A percentile compares a stretch with the other conserved stretches of the same genome.
Evolutionary conservation across 192 early-diverging fungal genomes (phyloP).

Genomic region (Thoreauomyces humboldtii): DNA sequence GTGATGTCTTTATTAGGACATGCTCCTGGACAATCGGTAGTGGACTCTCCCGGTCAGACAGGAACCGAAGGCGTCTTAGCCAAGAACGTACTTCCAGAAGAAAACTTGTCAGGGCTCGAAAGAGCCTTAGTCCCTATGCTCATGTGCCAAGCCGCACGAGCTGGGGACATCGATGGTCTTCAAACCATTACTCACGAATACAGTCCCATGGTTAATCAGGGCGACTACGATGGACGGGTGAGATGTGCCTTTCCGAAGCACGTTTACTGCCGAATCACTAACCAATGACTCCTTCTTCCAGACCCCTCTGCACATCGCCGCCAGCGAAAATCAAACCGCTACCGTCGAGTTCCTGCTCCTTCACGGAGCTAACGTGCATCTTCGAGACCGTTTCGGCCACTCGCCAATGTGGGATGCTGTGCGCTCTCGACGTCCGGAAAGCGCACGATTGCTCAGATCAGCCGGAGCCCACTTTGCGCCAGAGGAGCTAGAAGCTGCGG

Average conservation of each 20-base stretch:
- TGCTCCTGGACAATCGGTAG: too few species aligned
- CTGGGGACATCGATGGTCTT: constrained; percentile 80
- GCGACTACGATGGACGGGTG: constrained; percentile 69
- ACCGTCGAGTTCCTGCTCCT: constrained; percentile 74
- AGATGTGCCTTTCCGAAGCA: neutral
- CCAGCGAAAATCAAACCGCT: constrained; percentile 67
- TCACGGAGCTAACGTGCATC: constrained; percentile 88
- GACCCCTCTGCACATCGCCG: constrained; percentile 86
- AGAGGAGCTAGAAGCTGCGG: constrained; percentile 71
- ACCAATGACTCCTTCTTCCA: constrained; percentile 17
- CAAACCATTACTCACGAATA: constrained; percentile 51
- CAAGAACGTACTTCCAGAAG: neutral
- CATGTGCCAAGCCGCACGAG: constrained; percentile 81
- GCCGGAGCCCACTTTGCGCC: constrained; percentile 90
- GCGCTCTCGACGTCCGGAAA: constrained; percentile 54
- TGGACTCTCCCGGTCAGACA: neutral
- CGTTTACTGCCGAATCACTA: neutral
- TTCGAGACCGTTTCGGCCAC: constrained; percentile 82
- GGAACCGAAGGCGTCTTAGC: neutral
- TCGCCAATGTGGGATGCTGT: constrained; percentile 87
- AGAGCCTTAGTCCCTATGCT: constrained; percentile 78
- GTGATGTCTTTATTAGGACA: constrained; percentile 22
- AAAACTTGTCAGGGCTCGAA: constrained; percentile 48
- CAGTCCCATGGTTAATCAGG: constrained; percentile 64
- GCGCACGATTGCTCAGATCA: constrained; percentile 65